phyloP scores from a whole-genome alignment of 75 land plant genomes.

The Pseudotsuga menziesii region DNA sequence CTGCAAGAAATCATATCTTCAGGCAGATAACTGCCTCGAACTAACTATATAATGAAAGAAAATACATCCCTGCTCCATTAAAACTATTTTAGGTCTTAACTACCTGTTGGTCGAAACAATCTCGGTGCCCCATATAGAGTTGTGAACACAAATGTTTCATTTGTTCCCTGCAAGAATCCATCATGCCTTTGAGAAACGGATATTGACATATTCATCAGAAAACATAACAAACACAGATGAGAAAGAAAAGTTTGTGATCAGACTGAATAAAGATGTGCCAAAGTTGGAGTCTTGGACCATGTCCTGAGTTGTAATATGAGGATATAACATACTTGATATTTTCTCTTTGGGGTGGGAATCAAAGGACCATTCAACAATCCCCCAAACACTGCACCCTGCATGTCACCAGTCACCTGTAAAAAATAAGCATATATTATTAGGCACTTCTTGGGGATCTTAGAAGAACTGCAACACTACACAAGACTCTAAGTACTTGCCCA shows the following conservation, averaged over 20 bases:
- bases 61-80: too few species aligned
- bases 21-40: too few species aligned
- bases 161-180: constrained; percentile 48
- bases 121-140: constrained; percentile 70
- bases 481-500: background rate
- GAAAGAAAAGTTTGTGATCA: background rate
- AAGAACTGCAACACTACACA: background rate
- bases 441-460: background rate
- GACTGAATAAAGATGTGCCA: background rate
- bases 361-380: constrained; percentile 78
- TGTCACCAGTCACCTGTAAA: constrained; percentile 74
- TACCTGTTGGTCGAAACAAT: constrained; percentile 82
- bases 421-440: background rate
- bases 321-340: constrained; percentile 67
- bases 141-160: constrained; percentile 81
- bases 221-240: background rate
- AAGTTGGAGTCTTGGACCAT: constrained; percentile 1
- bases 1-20: too few species aligned
- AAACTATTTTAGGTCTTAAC: background rate
- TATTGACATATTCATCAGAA: background rate
- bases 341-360: constrained; percentile 77
- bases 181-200: background rate
- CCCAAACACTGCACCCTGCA: constrained; percentile 89
- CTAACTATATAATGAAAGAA: too few species aligned
- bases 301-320: background rate